Evolutionary conservation across 2,329 filamentous ascomycete species (phyloP).

Genomic region (Paraphaeosphaeria sporulosa): DNA sequence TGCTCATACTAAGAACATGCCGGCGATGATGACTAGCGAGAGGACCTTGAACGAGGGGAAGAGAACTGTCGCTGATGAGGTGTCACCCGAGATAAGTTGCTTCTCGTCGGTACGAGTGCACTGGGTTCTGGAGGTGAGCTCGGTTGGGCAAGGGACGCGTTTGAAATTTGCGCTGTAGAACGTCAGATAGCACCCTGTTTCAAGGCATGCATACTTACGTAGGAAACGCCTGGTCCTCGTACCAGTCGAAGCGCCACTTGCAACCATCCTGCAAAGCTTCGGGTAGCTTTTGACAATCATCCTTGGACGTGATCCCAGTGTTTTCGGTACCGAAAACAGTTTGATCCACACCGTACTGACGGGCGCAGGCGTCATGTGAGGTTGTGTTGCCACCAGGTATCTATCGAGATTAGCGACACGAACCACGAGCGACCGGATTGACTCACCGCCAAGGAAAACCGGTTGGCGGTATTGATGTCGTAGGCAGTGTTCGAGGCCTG

Average conservation of each 20-base stretch:
- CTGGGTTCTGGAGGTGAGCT: slow-evolving; percentile 43
- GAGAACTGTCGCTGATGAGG: slow-evolving; percentile 26
- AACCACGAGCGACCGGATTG: not conserved
- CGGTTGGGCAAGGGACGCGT: slow-evolving; percentile 44
- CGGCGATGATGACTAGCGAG: slow-evolving; percentile 27
- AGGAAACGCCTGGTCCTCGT: slow-evolving; percentile 42
- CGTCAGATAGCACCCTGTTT: slow-evolving; percentile 28
- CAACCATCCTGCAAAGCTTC: slow-evolving; percentile 37
- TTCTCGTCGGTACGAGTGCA: slow-evolving; percentile 45
- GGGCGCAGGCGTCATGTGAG: slow-evolving; percentile 41
- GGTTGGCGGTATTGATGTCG: slow-evolving; percentile 42
- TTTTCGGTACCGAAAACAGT: slow-evolving; percentile 42
- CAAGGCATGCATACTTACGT: slow-evolving; percentile 29
- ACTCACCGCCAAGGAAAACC: slow-evolving; percentile 48
- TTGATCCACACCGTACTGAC: slow-evolving; percentile 41
- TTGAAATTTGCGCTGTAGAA: slow-evolving; percentile 46
- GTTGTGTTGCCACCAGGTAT: slow-evolving; percentile 49
- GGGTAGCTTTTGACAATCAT: slow-evolving; percentile 46
- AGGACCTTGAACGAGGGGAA: slow-evolving; percentile 22
- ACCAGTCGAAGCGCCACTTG: slow-evolving; percentile 48
- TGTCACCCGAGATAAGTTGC: slow-evolving; percentile 24
- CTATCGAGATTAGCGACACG: slow-evolving; percentile 29
- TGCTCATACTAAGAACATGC: slow-evolving; percentile 35
- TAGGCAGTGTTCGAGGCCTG: slow-evolving; percentile 69
- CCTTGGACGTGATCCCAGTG: slow-evolving; percentile 36